Percentiles rank a stretch among this genome's conserved stretches.
Evolutionary conservation across 192 early-diverging fungal genomes (phyloP).

Genomic region (Haplosporangium gracile): DNA sequence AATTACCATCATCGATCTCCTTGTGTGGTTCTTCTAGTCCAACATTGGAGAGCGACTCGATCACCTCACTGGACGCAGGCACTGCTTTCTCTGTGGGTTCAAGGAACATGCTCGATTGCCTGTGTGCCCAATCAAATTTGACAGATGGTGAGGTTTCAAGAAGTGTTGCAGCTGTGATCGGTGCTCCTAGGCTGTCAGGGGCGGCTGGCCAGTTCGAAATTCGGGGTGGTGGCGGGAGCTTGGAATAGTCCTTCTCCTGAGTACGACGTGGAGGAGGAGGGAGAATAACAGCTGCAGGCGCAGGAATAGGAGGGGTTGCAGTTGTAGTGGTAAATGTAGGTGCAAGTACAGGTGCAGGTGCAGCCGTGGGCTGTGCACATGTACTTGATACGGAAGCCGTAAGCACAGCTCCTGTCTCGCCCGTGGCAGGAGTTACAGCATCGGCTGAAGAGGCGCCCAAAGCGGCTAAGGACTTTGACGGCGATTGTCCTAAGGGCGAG

Average conservation of each 20-base stretch:
- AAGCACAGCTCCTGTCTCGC: neutral
- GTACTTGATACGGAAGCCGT: neutral
- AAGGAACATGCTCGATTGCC: neutral
- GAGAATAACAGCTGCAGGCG: neutral
- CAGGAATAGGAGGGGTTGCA: neutral
- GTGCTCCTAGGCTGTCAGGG: neutral
- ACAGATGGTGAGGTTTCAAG: neutral
- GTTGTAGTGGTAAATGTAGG: too few species aligned
- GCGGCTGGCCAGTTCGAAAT: neutral
- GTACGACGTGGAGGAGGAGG: neutral
- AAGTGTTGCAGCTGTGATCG: neutral
- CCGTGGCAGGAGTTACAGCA: neutral
- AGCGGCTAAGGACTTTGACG: neutral
- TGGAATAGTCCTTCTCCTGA: neutral
- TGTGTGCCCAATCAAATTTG: constrained; percentile 17
- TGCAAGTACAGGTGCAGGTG: neutral
- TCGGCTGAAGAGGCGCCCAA: neutral
- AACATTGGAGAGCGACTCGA: neutral
- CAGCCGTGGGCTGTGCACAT: neutral
- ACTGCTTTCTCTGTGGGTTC: neutral
- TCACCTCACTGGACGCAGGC: neutral
- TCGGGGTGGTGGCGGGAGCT: neutral
- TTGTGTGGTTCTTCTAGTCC: neutral
- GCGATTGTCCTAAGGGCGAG: constrained; percentile 18
- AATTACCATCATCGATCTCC: neutral